phyloP scores from a whole-genome alignment of 1,139 yeast species.

The Candida tropicalis region DNA sequence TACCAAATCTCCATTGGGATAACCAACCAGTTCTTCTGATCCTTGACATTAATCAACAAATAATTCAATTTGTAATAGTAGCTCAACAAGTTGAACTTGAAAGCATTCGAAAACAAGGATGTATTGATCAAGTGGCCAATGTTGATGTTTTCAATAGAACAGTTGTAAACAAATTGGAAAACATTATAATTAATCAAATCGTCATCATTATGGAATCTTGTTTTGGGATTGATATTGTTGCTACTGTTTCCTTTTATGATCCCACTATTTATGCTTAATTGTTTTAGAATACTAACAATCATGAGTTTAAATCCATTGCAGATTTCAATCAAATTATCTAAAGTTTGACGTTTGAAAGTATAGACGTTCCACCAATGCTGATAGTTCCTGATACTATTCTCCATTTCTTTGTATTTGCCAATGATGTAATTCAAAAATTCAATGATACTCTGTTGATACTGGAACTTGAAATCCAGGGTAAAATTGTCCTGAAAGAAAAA shows the following conservation, averaged over 20 bases:
- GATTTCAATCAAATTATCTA: constrained; percentile 12
- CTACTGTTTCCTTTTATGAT: constrained; percentile 1
- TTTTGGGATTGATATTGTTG: neutral
- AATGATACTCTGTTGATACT: constrained; percentile 14
- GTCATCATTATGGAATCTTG: constrained; percentile 8
- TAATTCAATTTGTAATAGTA: constrained; percentile 15
- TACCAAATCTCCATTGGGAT: constrained; percentile 19
- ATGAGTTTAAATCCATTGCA: constrained; percentile 12
- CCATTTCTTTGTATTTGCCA: constrained; percentile 14
- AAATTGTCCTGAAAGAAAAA: constrained; percentile 9
- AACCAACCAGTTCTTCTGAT: constrained; percentile 11
- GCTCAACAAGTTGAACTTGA: constrained; percentile 16
- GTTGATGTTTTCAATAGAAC: constrained; percentile 19
- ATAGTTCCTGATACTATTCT: constrained; percentile 8
- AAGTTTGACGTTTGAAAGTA: constrained; percentile 10
- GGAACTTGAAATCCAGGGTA: constrained; percentile 11
- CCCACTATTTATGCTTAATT: constrained; percentile 12
- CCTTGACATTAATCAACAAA: constrained; percentile 9
- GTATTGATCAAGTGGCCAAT: constrained; percentile 20
- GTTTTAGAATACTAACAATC: constrained; percentile 13
- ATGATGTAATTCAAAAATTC: constrained; percentile 16
- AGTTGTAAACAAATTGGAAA: constrained; percentile 21
- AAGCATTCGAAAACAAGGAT: constrained; percentile 13
- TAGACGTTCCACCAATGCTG: constrained; percentile 12
- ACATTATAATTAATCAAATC: constrained; percentile 16